A percentile compares a stretch with the other conserved stretches of the same genome.
Evolutionary conservation across 2,329 filamentous ascomycete genomes (phyloP).

Genomic region (Aspergillus novofumigatus): DNA sequence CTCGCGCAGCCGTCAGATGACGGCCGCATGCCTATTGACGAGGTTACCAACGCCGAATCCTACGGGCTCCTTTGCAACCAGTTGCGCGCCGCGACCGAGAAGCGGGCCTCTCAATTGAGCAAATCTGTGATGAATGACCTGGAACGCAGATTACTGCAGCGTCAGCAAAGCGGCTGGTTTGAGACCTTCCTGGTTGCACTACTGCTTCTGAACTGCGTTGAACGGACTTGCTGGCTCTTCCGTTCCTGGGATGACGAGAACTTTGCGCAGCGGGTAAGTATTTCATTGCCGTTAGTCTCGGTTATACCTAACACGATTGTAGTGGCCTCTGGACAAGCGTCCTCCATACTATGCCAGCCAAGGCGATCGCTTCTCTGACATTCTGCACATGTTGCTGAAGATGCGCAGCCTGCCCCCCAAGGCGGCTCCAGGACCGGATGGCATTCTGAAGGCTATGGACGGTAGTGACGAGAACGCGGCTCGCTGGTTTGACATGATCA

Average conservation of each 20-base stretch:
- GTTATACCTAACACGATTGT: conserved; percentile 3
- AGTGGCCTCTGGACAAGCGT: conserved; percentile 54
- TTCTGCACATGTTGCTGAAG: conserved; percentile 55
- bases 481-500: conserved; percentile 41
- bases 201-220: conserved; percentile 56
- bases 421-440: conserved; percentile 34
- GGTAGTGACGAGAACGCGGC: conserved; percentile 35
- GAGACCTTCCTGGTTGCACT: conserved; percentile 58
- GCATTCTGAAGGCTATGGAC: conserved; percentile 36
- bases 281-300: neutral
- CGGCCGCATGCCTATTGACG: conserved; percentile 37
- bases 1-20: conserved; percentile 37
- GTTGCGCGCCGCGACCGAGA: conserved; percentile 53
- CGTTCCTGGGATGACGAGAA: conserved; percentile 47
- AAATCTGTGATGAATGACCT: conserved; percentile 57
- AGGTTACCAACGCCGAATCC: conserved; percentile 39
- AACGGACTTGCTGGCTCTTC: conserved; percentile 58
- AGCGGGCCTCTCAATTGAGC: conserved; percentile 49
- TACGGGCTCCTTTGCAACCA: conserved; percentile 51
- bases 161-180: conserved; percentile 54
- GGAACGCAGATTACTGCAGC: conserved; percentile 56
- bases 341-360: conserved; percentile 52
- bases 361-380: conserved; percentile 55
- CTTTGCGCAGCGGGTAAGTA: conserved; percentile 32
- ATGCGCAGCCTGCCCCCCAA: conserved; percentile 51